These are phyloP conservation scores for Hypomyces perniciosus DNA, from an alignment of 2,329 filamentous ascomycete genomes.

Conservation along the genomic window DNA sequence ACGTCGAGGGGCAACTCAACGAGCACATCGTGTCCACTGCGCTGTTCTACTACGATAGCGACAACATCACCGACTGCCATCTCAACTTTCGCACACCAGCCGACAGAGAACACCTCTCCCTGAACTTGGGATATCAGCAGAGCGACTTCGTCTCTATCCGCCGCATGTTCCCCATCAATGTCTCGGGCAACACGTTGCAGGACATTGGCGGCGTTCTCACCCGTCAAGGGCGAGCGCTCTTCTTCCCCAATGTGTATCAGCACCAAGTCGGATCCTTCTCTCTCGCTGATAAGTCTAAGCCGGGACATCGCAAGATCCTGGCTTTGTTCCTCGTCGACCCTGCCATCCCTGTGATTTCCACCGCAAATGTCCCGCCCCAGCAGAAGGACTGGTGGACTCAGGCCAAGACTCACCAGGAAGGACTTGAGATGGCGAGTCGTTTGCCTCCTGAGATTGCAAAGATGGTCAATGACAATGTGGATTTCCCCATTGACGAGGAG, in stretches of 20 bases:
- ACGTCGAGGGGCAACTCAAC: constrained; percentile 35
- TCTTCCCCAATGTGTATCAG: constrained; percentile 50
- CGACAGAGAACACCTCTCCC: constrained; percentile 23
- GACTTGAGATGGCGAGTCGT: not conserved
- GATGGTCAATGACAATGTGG: constrained; percentile 19
- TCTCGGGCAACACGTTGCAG: constrained; percentile 20
- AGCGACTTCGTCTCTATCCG: constrained; percentile 27
- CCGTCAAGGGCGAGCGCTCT: constrained; percentile 42
- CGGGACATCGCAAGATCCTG: constrained; percentile 55
- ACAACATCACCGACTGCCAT: constrained; percentile 50
- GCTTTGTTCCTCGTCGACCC: constrained; percentile 58
- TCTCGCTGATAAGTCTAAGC: constrained; percentile 43
- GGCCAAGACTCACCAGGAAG: not conserved
- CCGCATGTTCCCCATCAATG: constrained; percentile 28
- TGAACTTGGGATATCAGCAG: constrained; percentile 25
- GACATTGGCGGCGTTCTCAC: constrained; percentile 43
- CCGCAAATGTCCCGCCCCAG: constrained; percentile 39
- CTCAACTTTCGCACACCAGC: constrained; percentile 46
- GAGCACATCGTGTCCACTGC: constrained; percentile 60
- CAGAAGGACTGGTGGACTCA: constrained; percentile 32
- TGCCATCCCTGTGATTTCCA: constrained; percentile 35
- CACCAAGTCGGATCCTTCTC: constrained; percentile 47
- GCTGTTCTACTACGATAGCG: constrained; percentile 54
- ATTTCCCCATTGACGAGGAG: constrained; percentile 17
- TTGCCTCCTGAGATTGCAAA: constrained; percentile 19